phyloP scores from a whole-genome alignment of 805 yeast species.

The Yarrowia deformans region DNA sequence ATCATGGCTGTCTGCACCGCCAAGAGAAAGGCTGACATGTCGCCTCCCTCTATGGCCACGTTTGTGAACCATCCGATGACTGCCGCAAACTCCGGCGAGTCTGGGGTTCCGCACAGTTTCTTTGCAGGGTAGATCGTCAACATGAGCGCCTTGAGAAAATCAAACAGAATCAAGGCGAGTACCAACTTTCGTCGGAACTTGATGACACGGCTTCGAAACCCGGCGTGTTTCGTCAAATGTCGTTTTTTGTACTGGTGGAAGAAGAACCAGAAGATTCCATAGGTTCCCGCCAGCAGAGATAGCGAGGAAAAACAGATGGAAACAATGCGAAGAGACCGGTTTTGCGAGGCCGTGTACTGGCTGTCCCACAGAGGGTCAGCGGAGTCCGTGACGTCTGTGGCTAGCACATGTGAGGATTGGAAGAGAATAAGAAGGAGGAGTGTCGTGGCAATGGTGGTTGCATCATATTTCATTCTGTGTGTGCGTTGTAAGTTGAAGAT shows the following conservation, averaged over 20 bases:
- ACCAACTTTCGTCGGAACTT: constrained; percentile 63
- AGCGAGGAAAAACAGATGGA: constrained; percentile 16
- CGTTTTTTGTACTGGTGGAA: constrained; percentile 27
- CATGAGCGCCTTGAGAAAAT: constrained; percentile 73
- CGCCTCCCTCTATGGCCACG: constrained; percentile 85
- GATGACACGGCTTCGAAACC: constrained; percentile 10
- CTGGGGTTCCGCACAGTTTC: constrained; percentile 56
- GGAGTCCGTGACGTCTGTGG: constrained; percentile 7
- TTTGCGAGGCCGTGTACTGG: constrained; percentile 24
- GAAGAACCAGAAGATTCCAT: constrained; percentile 23
- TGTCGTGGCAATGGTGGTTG: constrained; percentile 7
- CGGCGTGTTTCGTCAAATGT: neutral
- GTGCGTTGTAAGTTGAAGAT: neutral
- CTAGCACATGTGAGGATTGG: constrained; percentile 9
- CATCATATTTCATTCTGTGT: constrained; percentile 31
- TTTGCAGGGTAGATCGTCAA: constrained; percentile 58
- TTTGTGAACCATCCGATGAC: constrained; percentile 80
- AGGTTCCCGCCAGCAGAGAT: constrained; percentile 18
- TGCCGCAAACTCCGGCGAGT: constrained; percentile 51
- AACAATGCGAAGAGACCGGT: constrained; percentile 21
- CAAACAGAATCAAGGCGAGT: constrained; percentile 70
- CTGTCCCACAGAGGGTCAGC: constrained; percentile 20
- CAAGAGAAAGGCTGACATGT: constrained; percentile 78
- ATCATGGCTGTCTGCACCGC: constrained; percentile 82
- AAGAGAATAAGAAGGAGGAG: constrained; percentile 10